Base-by-base conservation (phyloP, 805 yeast species). In the Hanseniaspora mollemarum region DNA sequence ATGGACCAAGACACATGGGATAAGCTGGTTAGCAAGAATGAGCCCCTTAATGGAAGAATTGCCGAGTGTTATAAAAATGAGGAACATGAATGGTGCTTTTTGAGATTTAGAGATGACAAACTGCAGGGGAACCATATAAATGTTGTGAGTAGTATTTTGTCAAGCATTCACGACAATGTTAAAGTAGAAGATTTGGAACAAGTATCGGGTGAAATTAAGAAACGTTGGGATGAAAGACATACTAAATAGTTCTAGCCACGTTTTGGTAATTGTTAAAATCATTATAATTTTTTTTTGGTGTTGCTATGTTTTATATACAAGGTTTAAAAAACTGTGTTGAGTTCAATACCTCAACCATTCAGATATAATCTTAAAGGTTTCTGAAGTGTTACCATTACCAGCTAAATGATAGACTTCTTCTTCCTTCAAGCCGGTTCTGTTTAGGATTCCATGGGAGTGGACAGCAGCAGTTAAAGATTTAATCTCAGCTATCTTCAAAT, bases 51-150 rank as follows among this genome's bases (percentile, higher is more conserved):
- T 60, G 94, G 88, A 21, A 72, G 97, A 54, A 78, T 94, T 28
- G 88, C 81, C 1, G 99, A 92, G 65, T 87, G 92, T 55, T 73
- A 83, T 50, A 76, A 80, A 61, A 83, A 80, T 54, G 68, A 69
- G 22, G 72, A 74, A 43, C 81, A 82, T 2, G 75, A 73, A 42
- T 92, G 98, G 98, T 77, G 78, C 54, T 72, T 85, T 70, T 64
- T 90, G 52, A 72, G 99, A 54, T 92, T 90, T 65, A 74, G 99
- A 62, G 95, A 92, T 67, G 99, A 92, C 65, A 92, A 92, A 62
- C 66, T 75, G 16, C 81, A 84, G 60, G 97, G 94, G 8, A 92
- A 92, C 64, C 95, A 87, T 64, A 65, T 79, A 15, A 71, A 79
- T 12, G 87, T 85, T 22, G 95, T 88, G 5, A 78, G 78, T 54